phyloP scores from a whole-genome alignment of 208 protist species.

The Trypanosoma mega region DNA sequence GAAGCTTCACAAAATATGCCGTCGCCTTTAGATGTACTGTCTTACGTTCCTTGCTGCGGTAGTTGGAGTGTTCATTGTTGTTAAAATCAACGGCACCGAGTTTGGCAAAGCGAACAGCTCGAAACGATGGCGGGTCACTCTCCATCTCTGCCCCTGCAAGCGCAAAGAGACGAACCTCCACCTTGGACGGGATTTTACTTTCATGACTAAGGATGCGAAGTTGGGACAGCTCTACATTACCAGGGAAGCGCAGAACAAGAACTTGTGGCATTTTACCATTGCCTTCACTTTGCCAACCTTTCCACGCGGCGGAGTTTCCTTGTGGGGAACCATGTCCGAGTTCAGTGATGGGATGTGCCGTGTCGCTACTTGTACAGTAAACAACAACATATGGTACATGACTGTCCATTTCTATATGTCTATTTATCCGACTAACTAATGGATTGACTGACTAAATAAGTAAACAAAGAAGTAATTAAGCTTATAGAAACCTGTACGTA shows the following conservation, averaged over 20 bases:
- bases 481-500: not conserved
- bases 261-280: constrained; percentile 75
- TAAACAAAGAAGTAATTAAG: not conserved
- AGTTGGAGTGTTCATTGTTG: constrained; percentile 75
- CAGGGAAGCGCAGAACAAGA: constrained; percentile 83
- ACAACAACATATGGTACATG: constrained; percentile 79
- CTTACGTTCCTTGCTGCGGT: constrained; percentile 85
- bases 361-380: constrained; percentile 79
- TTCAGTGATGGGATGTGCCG: constrained; percentile 53
- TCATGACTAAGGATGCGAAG: constrained; percentile 85
- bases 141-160: constrained; percentile 29
- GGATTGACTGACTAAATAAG: not conserved
- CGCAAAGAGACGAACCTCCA: constrained; percentile 81
- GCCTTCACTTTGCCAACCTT: constrained; percentile 77
- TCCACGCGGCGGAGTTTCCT: constrained; percentile 11
- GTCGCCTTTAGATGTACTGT: constrained; percentile 83
- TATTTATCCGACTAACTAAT: not conserved
- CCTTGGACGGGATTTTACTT: constrained; percentile 79
- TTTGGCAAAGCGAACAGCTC: constrained; percentile 63
- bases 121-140: constrained; percentile 58
- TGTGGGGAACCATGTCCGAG: constrained; percentile 31
- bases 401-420: constrained; percentile 6
- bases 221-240: constrained; percentile 82
- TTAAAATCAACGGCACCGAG: constrained; percentile 83
- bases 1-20: constrained; percentile 87